Base-by-base conservation (phyloP, 2,329 filamentous ascomycete genomes). In the Exophiala sideris region DNA sequence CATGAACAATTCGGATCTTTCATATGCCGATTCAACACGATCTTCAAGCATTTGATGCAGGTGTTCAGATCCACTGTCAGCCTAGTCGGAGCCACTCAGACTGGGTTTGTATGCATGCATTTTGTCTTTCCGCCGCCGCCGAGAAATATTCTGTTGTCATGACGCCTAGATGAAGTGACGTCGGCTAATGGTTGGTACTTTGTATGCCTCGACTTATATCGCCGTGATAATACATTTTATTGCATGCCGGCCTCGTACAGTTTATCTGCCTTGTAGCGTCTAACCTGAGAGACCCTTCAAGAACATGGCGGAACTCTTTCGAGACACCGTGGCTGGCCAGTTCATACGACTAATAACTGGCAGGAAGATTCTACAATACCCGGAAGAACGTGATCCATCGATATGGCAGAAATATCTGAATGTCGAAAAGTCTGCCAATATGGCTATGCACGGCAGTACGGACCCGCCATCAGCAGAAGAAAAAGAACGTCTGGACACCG, bases 361-460 rank as follows among this genome's bases (percentile, higher is more conserved):
- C 10, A 61, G 66, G 6, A 73, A 66, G 48, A 59, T 66, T 6
- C 67, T 79, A 20, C 67, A 66, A 32, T 79, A 76, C 53, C 65
- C 70, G 2, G 77, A 79, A 59, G 77, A 81, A 56, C 66, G 62
- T 45, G 73, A 82, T 57, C 69, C 73, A 0, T 68, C 70, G 3
- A 58, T 80, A 52, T 81, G 71, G 74, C 36, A 74, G 52, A 68
- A 70, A 58, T 81, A 75, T 54, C 65, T 80, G 52, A 71, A 78
- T 55, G 66, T 70, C 41, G 74, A 79, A 54, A 80, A 79, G 58
- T 79, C 77, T 2, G 71, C 66, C 9, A 70, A 76, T 50, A 70
- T 77, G 51, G 76, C 76, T 1, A 70, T 75, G 33, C 60, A 64
- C 55, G 3, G 72, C 73, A 56, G 70, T 72, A 5, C 73, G 71